Conservation (phyloP, 2,329 filamentous ascomycete genomes). For the Pleurostoma richardsiae region DNA sequence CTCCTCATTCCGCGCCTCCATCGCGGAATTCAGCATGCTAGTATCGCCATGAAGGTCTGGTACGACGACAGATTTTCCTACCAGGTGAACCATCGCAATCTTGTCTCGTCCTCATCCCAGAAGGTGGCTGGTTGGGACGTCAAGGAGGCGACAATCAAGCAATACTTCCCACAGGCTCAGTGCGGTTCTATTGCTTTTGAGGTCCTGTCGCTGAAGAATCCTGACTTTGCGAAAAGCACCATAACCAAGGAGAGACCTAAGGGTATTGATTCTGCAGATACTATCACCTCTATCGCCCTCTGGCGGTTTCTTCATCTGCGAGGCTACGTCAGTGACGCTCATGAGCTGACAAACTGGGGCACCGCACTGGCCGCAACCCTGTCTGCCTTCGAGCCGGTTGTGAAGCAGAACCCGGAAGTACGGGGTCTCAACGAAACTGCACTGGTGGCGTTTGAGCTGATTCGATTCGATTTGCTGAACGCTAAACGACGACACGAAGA, state of each 20-base stretch:
- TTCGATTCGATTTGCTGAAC: constrained; percentile 74
- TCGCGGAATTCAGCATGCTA: constrained; percentile 76
- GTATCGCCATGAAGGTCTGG: constrained; percentile 77
- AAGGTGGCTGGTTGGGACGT: constrained; percentile 66
- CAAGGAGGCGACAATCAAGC: constrained; percentile 49
- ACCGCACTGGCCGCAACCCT: constrained; percentile 70
- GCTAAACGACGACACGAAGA: constrained; percentile 55
- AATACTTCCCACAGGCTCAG: constrained; percentile 37
- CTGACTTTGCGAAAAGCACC: constrained; percentile 65
- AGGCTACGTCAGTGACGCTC: constrained; percentile 74
- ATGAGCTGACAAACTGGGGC: constrained; percentile 81
- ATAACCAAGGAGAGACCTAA: constrained; percentile 53
- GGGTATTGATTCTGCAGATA: constrained; percentile 60
- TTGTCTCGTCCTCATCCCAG: constrained; percentile 41
- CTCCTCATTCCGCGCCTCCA: constrained; percentile 76
- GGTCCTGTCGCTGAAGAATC: constrained; percentile 62
- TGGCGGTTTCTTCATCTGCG: constrained; percentile 89
- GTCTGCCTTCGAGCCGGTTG: constrained; percentile 51
- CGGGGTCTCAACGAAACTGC: constrained; percentile 66
- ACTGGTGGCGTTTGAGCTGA: constrained; percentile 79
- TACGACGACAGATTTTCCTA: constrained; percentile 67
- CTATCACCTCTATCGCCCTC: constrained; percentile 66
- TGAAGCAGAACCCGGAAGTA: constrained; percentile 36
- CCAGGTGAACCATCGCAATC: constrained; percentile 57
- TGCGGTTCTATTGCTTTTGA: constrained; percentile 51